These are phyloP conservation scores for Russula dissimulans DNA, from an alignment of 768 basidiomycete genomes.

Conservation along the genomic window DNA sequence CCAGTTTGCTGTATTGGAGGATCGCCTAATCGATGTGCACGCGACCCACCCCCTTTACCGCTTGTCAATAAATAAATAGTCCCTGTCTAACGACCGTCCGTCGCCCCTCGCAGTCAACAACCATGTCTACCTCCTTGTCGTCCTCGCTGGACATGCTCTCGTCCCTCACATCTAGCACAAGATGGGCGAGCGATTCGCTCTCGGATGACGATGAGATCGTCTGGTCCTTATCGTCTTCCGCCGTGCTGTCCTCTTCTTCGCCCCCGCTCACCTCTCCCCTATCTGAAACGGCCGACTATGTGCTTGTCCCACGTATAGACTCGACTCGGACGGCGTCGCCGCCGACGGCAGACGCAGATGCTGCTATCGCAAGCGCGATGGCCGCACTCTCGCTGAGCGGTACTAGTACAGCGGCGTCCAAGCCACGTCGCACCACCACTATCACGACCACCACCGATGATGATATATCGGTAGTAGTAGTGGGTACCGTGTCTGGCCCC, in stretches of 20 bases:
- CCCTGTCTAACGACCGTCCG: background rate
- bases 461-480: no score
- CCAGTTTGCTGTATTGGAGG: slow-evolving; percentile 66
- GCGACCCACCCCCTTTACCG: background rate
- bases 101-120: background rate
- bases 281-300: slow-evolving; percentile 24
- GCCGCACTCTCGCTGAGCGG: background rate
- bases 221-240: slow-evolving; percentile 17
- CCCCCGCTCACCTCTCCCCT: slow-evolving; percentile 19
- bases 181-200: slow-evolving; percentile 15
- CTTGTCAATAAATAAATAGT: background rate
- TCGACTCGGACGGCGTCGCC: slow-evolving; percentile 28
- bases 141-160: slow-evolving; percentile 11
- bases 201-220: slow-evolving; percentile 20
- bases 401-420: background rate
- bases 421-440: background rate
- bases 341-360: slow-evolving; percentile 44
- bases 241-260: background rate
- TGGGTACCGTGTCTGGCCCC: background rate
- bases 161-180: slow-evolving; percentile 1
- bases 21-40: slow-evolving; percentile 23
- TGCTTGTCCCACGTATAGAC: slow-evolving; percentile 38
- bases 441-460: no score
- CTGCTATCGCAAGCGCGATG: slow-evolving; percentile 19
- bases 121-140: slow-evolving; percentile 11